Base-by-base conservation (phyloP, 768 basidiomycete species). In the Hericium rajendrae region DNA sequence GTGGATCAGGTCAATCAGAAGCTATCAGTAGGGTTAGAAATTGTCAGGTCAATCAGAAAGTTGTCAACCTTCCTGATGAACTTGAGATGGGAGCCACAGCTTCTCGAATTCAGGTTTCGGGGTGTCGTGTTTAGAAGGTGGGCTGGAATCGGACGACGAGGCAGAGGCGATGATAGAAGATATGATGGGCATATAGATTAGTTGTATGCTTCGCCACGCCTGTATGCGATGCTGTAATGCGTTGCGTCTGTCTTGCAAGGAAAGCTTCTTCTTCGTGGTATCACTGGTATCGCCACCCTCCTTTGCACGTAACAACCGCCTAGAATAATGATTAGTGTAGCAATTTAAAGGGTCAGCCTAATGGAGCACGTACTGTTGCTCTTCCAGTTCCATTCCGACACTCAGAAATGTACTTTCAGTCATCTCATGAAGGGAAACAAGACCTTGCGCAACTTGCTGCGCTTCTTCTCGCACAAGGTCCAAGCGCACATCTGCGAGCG, bases 191-290 rank as follows among this genome's bases (percentile, higher is more conserved):
- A 60, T 56, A 28, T 60, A 60, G 18, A 24, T 24, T 3, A 5
- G 4, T 50, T 60, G 59, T n/a, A 51, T 18, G 1, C 11, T 32
- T 12, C 59, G n/a, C 59, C 59, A 60, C 1, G 38, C 24, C 38
- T 52, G 22, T 26, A 60, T 53, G 5, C 56, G 40, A 16, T 49
- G 50, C 10, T 15, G 48, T 24, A 60, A 51, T 5, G 50, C 28
- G 22, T 51, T 57, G 12, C 56, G 48, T 41, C 46, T 51, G 8
- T 60, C 39, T 37, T 60, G 59, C 6, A 60, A 22, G 16, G 37
- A 15, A 18, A 40, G 49, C 16, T 48, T 60, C 50, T 53, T 53
- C 49, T 6, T 48, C 3, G 39, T 43, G 2, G 48, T 57, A 26
- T 54, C 37, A 2, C 38, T 6, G 2, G 10, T 28, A 15, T 52